Conservation (phyloP, 352 stramenopile genomes). For the Hyaloperonospora brassicae region DNA sequence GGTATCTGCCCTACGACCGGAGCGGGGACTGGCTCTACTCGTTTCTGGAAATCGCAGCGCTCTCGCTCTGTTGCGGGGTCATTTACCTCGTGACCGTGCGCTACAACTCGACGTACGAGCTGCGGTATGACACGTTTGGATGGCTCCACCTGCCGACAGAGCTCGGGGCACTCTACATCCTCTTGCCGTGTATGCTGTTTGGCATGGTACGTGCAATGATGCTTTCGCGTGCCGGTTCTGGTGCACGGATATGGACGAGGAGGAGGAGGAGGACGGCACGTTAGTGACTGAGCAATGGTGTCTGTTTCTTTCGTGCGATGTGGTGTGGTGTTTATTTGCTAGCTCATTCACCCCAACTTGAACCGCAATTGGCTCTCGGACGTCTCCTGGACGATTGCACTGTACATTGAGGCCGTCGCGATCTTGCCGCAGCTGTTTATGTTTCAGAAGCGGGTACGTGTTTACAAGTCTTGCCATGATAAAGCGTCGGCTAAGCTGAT, state of each 20-base stretch:
- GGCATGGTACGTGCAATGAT: slow-evolving; percentile 47
- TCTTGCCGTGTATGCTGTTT: slow-evolving; percentile 83
- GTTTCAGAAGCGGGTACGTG: slow-evolving; percentile 93
- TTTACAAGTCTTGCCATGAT: background rate
- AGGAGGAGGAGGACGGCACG: too few relatives aligned
- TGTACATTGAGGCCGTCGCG: slow-evolving; percentile 94
- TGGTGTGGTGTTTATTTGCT: slow-evolving; percentile 2
- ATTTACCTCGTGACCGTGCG: slow-evolving; percentile 88
- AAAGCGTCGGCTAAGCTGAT: background rate
- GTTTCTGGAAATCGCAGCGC: slow-evolving; percentile 89
- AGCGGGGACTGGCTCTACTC: slow-evolving; percentile 98
- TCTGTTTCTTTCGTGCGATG: background rate
- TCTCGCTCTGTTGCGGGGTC: slow-evolving; percentile 83
- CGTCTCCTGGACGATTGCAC: slow-evolving; percentile 95
- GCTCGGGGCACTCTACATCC: slow-evolving; percentile 75
- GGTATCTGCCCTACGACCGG: slow-evolving; percentile 90
- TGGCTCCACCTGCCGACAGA: slow-evolving; percentile 81
- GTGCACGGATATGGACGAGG: background rate
- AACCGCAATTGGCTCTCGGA: slow-evolving; percentile 96
- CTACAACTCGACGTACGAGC: slow-evolving; percentile 95
- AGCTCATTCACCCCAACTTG: slow-evolving; percentile 92
- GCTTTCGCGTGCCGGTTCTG: slow-evolving; percentile 1
- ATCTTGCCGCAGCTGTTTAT: slow-evolving; percentile 98
- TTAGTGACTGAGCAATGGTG: background rate
- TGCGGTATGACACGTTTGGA: slow-evolving; percentile 94